These are phyloP conservation scores for Aspergillus flavus DNA, from an alignment of 2,329 filamentous ascomycete genomes.

Conservation along the genomic window DNA sequence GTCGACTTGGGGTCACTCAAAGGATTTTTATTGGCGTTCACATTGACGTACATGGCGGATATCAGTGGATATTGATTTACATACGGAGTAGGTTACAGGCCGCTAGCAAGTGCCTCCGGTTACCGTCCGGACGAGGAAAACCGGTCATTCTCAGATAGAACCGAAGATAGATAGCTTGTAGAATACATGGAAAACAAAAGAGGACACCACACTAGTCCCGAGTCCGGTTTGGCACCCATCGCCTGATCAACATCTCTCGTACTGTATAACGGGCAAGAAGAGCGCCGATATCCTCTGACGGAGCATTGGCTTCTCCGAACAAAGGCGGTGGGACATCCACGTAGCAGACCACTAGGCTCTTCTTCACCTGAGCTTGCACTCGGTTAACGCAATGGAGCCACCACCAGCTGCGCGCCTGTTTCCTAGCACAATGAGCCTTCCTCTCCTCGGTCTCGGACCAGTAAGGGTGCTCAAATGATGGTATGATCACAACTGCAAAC, in stretches of 20 bases:
- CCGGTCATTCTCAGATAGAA: neutral
- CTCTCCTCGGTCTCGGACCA: conserved; percentile 62
- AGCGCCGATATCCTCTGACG: conserved; percentile 59
- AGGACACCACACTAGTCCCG: conserved; percentile 50
- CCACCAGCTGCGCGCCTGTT: conserved; percentile 50
- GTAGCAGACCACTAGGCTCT: conserved; percentile 86
- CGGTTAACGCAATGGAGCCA: conserved; percentile 82
- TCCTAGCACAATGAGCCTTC: conserved; percentile 54
- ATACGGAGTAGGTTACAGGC: conserved; percentile 14
- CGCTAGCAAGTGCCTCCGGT: neutral
- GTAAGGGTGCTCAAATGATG: conserved; percentile 73
- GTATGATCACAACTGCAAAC: conserved; percentile 83
- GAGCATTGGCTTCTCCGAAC: conserved; percentile 37
- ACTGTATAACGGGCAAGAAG: conserved; percentile 72
- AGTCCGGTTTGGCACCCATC: conserved; percentile 84
- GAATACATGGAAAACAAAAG: conserved; percentile 3
- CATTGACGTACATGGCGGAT: neutral
- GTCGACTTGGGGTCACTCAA: neutral
- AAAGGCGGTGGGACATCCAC: conserved; percentile 81
- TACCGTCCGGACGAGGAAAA: neutral
- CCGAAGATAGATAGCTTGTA: neutral
- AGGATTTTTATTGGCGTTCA: neutral
- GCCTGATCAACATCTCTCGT: conserved; percentile 76
- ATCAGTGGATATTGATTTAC: conserved; percentile 9
- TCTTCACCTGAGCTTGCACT: conserved; percentile 85